Base-by-base conservation (phyloP, 1,284 basidiomycete genomes). In the Leccinum griseonigrum region DNA sequence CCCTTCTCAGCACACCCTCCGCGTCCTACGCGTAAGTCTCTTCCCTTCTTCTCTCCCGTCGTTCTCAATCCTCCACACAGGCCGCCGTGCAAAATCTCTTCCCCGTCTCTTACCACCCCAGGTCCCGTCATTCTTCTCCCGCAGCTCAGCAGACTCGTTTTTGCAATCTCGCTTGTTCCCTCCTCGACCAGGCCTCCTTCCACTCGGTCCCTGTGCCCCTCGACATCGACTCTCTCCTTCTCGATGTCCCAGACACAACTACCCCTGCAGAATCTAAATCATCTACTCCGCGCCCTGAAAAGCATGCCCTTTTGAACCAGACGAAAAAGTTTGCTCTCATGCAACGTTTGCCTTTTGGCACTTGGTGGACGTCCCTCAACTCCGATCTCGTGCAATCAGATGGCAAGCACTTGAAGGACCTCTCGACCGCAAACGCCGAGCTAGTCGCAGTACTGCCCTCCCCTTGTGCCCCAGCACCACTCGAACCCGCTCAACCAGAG, bases 361-460 rank as follows among this genome's bases (percentile, higher is more conserved):
- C 89, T 63, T 91, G 85, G 77, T 93, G 90, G 87, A 82, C 89
- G 8, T 91, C 90, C n/a, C 78, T 88, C 60, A 82, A 81, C 71
- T 80, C 85, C n/a, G 76, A 81, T 57, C 63, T 69, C 52, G 74
- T 72, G 22, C 70, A 64, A 46, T 64, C 63, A 1, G 77, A 79
- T 36, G 72, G 67, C 1, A 76, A 77, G 43, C 75, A 79, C 46
- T 69, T 88, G 57, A 84, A 80, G 64, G 76, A 80, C 60, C 69
- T 90, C 7, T 73, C 79, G 14, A 85, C 85, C 11, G 89, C 83
- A 18, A 82, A 90, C 64, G 88, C 91, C 16, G 88, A 92, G 61
- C 82, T 93, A 55, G 88, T 88, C 18, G 82, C 86, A 54, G 78
- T 92, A 67, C 76, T 92, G 11, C 90, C 91, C 3, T 78, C 86